Percentiles rank a stretch among this genome's conserved stretches.
Conservation (phyloP, 169 alveolate genomes). For the Plasmodium vinckei region DNA sequence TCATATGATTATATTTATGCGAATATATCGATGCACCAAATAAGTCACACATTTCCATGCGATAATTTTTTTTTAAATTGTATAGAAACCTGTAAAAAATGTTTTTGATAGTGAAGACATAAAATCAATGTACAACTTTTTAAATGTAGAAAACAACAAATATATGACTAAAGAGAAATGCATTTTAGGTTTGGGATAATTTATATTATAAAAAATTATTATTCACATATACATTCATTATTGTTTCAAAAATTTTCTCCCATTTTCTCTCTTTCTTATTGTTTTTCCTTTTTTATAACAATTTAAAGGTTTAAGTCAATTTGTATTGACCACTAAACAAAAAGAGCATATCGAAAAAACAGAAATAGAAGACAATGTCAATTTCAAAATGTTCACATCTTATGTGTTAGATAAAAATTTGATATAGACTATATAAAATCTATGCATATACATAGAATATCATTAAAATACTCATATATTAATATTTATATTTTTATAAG, state of each 20-base stretch:
- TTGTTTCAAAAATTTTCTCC: too few species aligned
- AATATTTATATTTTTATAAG: background rate
- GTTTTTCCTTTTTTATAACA: background rate
- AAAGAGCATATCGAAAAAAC: conserved; percentile 55
- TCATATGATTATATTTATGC: background rate
- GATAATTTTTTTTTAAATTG: background rate
- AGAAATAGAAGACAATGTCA: conserved; percentile 18
- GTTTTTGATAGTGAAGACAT: conserved; percentile 44
- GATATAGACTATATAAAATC: too few species aligned
- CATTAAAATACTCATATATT: background rate
- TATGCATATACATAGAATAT: too few species aligned
- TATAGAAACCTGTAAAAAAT: conserved; percentile 15
- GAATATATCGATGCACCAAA: background rate
- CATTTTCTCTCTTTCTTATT: background rate
- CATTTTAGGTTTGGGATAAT: conserved; percentile 39
- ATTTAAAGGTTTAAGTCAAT: conserved; percentile 68
- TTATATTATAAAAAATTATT: background rate
- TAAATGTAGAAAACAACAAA: conserved; percentile 64
- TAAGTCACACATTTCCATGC: background rate
- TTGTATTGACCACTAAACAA: conserved; percentile 64
- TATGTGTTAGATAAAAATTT: conserved; percentile 46
- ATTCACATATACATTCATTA: too few species aligned
- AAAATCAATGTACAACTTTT: conserved; percentile 34
- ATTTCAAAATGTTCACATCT: conserved; percentile 47
- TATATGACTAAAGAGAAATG: conserved; percentile 65